phyloP scores from a whole-genome alignment of 352 stramenopile species.

The Phytophthora colocasiae region DNA sequence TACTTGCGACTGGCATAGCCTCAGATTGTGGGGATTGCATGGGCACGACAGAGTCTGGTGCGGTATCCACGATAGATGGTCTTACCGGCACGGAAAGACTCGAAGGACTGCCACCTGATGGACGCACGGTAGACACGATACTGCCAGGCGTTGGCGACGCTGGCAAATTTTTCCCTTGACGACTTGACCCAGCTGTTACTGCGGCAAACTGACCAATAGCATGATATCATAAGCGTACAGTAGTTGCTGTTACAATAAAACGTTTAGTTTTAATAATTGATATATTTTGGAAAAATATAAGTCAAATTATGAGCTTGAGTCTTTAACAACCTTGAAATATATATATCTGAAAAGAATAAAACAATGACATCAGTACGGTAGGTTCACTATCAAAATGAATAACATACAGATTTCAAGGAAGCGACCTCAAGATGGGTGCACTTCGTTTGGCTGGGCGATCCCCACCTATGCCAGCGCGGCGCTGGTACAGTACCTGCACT shows the following conservation, averaged over 20 bases:
- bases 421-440: slow-evolving; percentile 2
- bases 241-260: background rate
- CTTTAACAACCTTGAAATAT: too few species aligned
- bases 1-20: slow-evolving; percentile 2
- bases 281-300: too few species aligned
- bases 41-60: slow-evolving; percentile 14
- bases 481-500: too few species aligned
- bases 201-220: background rate
- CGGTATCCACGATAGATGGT: slow-evolving; percentile 23
- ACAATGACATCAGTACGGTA: too few species aligned
- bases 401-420: too few species aligned
- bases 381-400: too few species aligned
- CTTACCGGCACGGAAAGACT: slow-evolving; percentile 17
- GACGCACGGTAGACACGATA: slow-evolving; percentile 1
- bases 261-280: too few species aligned
- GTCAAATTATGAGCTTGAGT: too few species aligned
- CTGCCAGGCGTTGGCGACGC: slow-evolving; percentile 6
- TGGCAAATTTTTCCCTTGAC: slow-evolving; percentile 23
- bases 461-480: too few species aligned
- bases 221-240: background rate
- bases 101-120: slow-evolving; percentile 11
- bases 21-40: slow-evolving; percentile 19
- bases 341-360: too few species aligned
- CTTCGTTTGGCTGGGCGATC: background rate
- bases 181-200: slow-evolving; percentile 12